These are phyloP conservation scores for Mrakia hoshinonis DNA, from an alignment of 768 basidiomycete genomes.

Conservation along the genomic window DNA sequence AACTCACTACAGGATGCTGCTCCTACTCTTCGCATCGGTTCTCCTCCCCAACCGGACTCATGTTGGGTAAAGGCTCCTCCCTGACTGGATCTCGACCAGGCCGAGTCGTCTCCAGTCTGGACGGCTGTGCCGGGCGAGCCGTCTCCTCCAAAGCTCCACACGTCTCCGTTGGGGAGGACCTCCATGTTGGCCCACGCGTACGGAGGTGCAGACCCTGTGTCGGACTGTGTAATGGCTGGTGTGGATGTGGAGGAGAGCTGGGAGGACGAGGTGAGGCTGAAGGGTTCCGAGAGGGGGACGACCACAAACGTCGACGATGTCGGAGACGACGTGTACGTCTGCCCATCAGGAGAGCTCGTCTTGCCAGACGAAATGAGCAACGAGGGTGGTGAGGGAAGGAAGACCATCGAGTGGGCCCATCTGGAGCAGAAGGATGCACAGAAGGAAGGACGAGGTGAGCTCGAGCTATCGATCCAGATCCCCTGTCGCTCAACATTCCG, in stretches of 20 bases:
- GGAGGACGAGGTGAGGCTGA: constrained; percentile 12
- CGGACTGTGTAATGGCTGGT: not conserved
- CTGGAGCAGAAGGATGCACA: not conserved
- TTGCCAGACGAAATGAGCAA: constrained; percentile 25
- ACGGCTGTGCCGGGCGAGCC: constrained; percentile 5
- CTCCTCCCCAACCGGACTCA: not conserved
- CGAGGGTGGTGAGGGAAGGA: constrained; percentile 9
- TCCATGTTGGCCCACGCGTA: constrained; percentile 22
- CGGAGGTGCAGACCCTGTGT: not conserved
- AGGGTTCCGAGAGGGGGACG: constrained; percentile 15
- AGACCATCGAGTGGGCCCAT: constrained; percentile 21
- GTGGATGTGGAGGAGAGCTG: not conserved
- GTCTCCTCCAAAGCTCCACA: constrained; percentile 16
- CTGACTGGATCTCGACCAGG: constrained; percentile 1
- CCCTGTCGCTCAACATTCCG: no score
- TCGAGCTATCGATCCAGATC: not conserved
- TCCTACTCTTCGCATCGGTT: constrained; percentile 22
- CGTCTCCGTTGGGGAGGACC: not conserved
- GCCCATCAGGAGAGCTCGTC: not conserved
- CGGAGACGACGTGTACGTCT: constrained; percentile 24
- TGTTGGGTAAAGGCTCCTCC: constrained; percentile 12
- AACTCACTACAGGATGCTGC: constrained; percentile 22
- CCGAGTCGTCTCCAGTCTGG: constrained; percentile 11
- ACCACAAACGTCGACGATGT: constrained; percentile 4
- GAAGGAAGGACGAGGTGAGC: not conserved